Evolutionary conservation across 306 rosid species (phyloP), one percentile per base, ranked within the genome.

Genomic region (Geum urbanum): DNA sequence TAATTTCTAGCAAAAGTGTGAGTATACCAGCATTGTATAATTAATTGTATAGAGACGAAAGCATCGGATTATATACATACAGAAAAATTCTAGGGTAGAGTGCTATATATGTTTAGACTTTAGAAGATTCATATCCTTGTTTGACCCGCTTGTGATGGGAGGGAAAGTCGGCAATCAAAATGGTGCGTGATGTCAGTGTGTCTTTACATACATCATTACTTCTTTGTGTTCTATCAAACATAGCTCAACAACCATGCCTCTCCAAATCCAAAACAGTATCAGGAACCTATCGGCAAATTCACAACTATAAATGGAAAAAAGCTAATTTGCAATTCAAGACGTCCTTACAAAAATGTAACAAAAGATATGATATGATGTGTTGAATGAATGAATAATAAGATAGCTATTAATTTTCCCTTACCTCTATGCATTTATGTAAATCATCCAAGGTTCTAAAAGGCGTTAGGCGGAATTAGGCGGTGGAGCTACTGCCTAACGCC

Each of bases 181-280:
- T 61, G 59, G n/a, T n/a, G n/a, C n/a, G 65, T 75, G 75, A 63
- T 54, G 69, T 62, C 51, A 43, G 52, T 51, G 67, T 71, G 59
- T 56, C 57, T 76, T 75, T 64, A 71, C 59, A 62, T 24, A n/a
- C n/a, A n/a, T n/a, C n/a, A n/a, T n/a, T n/a, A n/a, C 27, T 24
- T 58, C 67, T 67, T 66, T 44, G 49, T 48, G 11, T 82, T 74
- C 67, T 18, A 52, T 83, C 90, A 91, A 69, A 86, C 69, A 78
- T 82, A 89, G 77, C 79, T 79, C 53, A 89, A 71, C 84, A 91
- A 64, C 96, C 95, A 87, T n/a, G n/a, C n/a, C n/a, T n/a, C 84
- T 87, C 92, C 74, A 11, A 78, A 75, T 53, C 16, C 35, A 73
- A 72, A 52, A 66, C 70, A 68, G 9, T 20, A 65, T 77, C 54